phyloP scores from a whole-genome alignment of 176 grass and related monocot species.

The Zea luxurians region DNA sequence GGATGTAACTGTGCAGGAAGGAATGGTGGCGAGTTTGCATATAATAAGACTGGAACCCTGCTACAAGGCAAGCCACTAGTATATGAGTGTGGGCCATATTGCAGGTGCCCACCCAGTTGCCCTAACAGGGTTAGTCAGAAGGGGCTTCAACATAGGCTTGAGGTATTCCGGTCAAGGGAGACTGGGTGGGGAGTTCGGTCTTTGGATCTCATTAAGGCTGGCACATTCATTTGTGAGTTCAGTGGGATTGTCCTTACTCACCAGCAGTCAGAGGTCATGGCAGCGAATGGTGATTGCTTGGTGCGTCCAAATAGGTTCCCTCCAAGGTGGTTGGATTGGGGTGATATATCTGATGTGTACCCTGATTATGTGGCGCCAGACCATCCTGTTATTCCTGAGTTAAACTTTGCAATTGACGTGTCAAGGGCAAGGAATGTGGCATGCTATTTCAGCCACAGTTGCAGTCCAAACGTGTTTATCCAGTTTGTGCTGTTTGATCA shows the following conservation, averaged over 20 bases:
- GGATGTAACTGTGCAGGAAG: conserved; percentile 76
- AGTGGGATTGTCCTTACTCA: conserved; percentile 85
- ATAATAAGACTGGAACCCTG: conserved; percentile 67
- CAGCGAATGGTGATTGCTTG: conserved; percentile 67
- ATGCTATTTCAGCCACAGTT: conserved; percentile 98
- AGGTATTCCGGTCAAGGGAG: conserved; percentile 89
- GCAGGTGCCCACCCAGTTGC: conserved; percentile 74
- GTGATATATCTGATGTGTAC: conserved; percentile 88
- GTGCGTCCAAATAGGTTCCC: conserved; percentile 83
- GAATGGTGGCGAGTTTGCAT: conserved; percentile 85
- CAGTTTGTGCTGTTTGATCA: conserved; percentile 95
- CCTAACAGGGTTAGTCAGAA: conserved; percentile 93
- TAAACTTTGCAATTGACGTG: conserved; percentile 87
- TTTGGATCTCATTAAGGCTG: conserved; percentile 90
- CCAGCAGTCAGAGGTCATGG: conserved; percentile 65
- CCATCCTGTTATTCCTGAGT: conserved; percentile 50
- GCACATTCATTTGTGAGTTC: conserved; percentile 88
- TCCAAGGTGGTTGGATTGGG: conserved; percentile 89
- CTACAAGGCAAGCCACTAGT: conserved; percentile 82
- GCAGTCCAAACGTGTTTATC: conserved; percentile 90
- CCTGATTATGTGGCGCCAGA: conserved; percentile 67
- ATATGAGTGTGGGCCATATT: conserved; percentile 81
- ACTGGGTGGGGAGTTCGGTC: conserved; percentile 97
- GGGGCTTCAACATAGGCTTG: conserved; percentile 68
- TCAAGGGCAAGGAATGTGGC: conserved; percentile 92